Evolutionary conservation across 306 rosid species (phyloP), one percentile per base, ranked within the genome.

Genomic region (Luffa aegyptiaca): DNA sequence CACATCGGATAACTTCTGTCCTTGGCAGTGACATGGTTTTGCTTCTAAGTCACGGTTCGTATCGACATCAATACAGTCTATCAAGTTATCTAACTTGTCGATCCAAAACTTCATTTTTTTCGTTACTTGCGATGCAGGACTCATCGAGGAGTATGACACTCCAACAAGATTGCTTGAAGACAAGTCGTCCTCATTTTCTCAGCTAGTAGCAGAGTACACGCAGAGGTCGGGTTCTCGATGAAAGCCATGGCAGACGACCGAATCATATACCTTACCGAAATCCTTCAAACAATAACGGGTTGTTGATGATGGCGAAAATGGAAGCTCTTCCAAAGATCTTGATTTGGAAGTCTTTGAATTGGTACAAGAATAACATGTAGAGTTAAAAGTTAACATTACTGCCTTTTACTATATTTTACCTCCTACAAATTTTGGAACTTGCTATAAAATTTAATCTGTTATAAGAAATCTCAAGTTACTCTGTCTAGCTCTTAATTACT

Each of bases 1-100:
- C 98, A 6, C 98, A 94, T 71, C 83, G 94, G 37, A 94, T 92
- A 82, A 92, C 98, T 68, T 94, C 97, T 6, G 91, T 92, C 72
- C 90, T 94, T 16, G 84, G 83, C 65, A 89, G 94, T 72, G 94
- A 92, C 85, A 90, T 90, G 93, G 94, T 94, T 79, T 83, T 94
- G 79, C 93, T 94, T 80, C 96, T 94, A 62, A 84, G 59, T 88
- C 89, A 92, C 21, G 97, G 97, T 90, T 35, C 62, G 86, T 62
- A 44, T 26, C 72, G 14, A 17, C 6, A 26, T 33, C 3, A 65
- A 31, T 17, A 72, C 51, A 63, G 49, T 52, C 75, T 73, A 44
- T 61, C 3, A 3, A 41, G 6, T 4, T 17, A 35, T 35, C 2
- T 70, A 12, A 36, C 36, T 69, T 53, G 4, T 74, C 5, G 17